Base-by-base conservation (phyloP, 2,329 filamentous ascomycete genomes). In the Phyllachora maydis region DNA sequence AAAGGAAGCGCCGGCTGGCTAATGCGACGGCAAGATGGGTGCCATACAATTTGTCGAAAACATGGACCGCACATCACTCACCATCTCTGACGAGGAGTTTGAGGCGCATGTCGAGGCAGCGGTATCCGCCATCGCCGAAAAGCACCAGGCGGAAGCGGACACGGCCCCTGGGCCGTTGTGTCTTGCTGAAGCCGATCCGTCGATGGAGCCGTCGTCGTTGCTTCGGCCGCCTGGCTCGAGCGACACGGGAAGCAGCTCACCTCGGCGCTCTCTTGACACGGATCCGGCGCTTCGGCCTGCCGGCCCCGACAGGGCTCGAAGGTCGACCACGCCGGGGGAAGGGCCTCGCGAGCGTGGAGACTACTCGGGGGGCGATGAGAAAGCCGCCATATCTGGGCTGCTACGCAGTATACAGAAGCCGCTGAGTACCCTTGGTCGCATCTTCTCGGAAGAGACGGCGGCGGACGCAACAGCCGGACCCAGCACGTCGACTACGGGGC, bases 31-130 rank as follows among this genome's bases (percentile, higher is more conserved):
- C 34, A 29, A 76, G 62, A 78, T 85, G 72, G 88, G 88, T 25
- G 88, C 82, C 18, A 74, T 98, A 23, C 82, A 92, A 38, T 98
- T 98, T 45, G 78, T 98, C 35, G 88, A 98, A 51, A 90, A 79
- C 29, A 71, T 98, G 47, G 88, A 98, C 46, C 73, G 83, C 21
- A 95, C 88, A 2, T 85, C 75, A 14, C 53, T 98, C 6, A 95
- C 88, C 1, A 88, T 98, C 24, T 74, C 74, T 2, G 83, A 98
- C 39, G 81, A 88, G 27, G 88, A 95, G 18, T 98, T 98, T 39
- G 88, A 98, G 43, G 67, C 65, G 40, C 83, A 92, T 35, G 90
- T 98, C n/a, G 88, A 98, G 50, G 76, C 76, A 4, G 83, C 88
- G 6, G 90, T 98, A 3, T 92, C 81, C 5, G 79, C 78, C 19